Percentiles rank a stretch among this genome's conserved stretches.
These are phyloP conservation scores for Trichophyton rubrum DNA, from an alignment of 2,329 filamentous ascomycete species.

Conservation along the genomic window DNA sequence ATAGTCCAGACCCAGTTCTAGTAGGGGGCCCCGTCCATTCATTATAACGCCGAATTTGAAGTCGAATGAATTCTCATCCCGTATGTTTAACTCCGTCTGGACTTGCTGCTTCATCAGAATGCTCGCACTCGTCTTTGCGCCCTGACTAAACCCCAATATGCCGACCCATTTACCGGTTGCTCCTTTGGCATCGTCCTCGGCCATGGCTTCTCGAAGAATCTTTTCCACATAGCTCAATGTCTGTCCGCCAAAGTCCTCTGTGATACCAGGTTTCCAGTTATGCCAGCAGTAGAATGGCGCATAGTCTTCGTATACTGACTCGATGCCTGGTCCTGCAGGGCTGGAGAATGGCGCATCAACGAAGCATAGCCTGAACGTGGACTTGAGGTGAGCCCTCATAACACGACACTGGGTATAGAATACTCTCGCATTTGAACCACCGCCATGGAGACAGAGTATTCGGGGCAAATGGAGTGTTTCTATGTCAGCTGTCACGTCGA, in stretches of 20 bases:
- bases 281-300: conserved; percentile 56
- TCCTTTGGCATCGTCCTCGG: conserved; percentile 20
- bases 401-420: conserved; percentile 57
- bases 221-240: conserved; percentile 39
- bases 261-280: conserved; percentile 46
- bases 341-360: conserved; percentile 56
- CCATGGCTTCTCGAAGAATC: conserved; percentile 31
- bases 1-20: not conserved
- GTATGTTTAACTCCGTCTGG: not conserved
- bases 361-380: conserved; percentile 58
- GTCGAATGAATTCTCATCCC: not conserved
- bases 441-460: conserved; percentile 70
- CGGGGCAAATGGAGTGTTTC: conserved; percentile 41
- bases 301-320: conserved; percentile 51
- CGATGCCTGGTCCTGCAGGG: conserved; percentile 44
- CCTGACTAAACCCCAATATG: conserved; percentile 55
- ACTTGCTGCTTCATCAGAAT: conserved; percentile 35
- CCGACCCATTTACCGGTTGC: conserved; percentile 48
- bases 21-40: conserved; percentile 10
- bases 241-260: conserved; percentile 27
- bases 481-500: not conserved
- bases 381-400: conserved; percentile 38
- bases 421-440: conserved; percentile 58
- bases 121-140: conserved; percentile 49
- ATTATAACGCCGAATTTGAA: conserved; percentile 12